These are phyloP conservation scores for Umbelopsis vinacea DNA, from an alignment of 192 early-diverging fungal genomes.

Conservation along the genomic window DNA sequence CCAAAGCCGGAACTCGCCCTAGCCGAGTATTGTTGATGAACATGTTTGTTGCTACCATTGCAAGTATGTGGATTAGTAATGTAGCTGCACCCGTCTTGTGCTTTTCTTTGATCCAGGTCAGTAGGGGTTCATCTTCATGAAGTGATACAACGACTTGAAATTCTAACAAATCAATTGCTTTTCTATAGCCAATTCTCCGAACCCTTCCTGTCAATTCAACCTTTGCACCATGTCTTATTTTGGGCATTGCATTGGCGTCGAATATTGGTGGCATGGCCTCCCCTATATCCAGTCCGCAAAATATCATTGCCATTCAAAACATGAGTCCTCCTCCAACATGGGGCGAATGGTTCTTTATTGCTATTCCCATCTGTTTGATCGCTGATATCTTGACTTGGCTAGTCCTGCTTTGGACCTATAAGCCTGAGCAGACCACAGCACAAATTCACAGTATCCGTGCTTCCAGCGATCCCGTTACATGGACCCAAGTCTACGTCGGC, in stretches of 20 bases:
- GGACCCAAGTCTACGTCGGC: conserved; percentile 79
- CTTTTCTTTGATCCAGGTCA: conserved; percentile 86
- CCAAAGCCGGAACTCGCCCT: conserved; percentile 88
- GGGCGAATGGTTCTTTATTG: conserved; percentile 89
- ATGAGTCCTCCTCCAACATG: conserved; percentile 91
- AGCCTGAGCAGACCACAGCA: conserved; percentile 68
- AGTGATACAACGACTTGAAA: too few species aligned
- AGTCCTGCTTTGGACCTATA: conserved; percentile 79
- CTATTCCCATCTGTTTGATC: conserved; percentile 83
- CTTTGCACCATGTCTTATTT: conserved; percentile 86
- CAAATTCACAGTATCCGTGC: conserved; percentile 62
- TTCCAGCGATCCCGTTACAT: conserved; percentile 57
- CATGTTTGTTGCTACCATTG: conserved; percentile 96
- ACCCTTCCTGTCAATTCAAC: conserved; percentile 79
- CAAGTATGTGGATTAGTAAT: conserved; percentile 98
- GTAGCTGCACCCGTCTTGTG: conserved; percentile 97
- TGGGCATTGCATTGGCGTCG: conserved; percentile 96
- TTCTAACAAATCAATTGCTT: background rate
- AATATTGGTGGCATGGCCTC: conserved; percentile 98
- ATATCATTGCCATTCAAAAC: conserved; percentile 92
- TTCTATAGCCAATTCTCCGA: conserved; percentile 83
- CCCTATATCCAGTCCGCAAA: conserved; percentile 97
- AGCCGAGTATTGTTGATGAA: conserved; percentile 85
- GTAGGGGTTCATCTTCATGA: background rate
- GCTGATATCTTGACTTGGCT: conserved; percentile 85